phyloP scores from a whole-genome alignment of 1,284 basidiomycete species.

The Ustilago loliicola region DNA sequence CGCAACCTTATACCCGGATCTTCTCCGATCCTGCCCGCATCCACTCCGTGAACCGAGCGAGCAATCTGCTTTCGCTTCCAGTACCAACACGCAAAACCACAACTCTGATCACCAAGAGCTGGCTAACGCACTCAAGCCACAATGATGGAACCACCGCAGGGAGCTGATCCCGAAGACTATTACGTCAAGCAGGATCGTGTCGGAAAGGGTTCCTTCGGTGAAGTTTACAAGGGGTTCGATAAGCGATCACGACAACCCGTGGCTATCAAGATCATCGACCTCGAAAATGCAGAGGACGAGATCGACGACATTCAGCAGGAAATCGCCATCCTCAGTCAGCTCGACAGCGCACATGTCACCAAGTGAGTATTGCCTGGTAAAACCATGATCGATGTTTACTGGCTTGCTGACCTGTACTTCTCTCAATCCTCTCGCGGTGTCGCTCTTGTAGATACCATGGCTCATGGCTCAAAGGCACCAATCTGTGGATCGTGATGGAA shows the following conservation, averaged over 20 bases:
- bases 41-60: not conserved
- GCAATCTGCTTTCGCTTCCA: not conserved
- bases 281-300: constrained; percentile 98
- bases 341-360: constrained; percentile 95
- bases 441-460: constrained; percentile 86
- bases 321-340: constrained; percentile 96
- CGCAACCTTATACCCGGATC: constrained; percentile 1
- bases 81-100: not conserved
- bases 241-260: constrained; percentile 61
- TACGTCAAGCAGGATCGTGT: constrained; percentile 97
- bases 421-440: not conserved
- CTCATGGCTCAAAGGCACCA: constrained; percentile 89
- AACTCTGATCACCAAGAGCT: not conserved
- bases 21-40: constrained; percentile 9
- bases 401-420: not conserved
- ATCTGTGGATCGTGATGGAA: constrained; percentile 99
- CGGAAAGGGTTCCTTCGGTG: constrained; percentile 69
- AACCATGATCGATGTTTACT: not conserved
- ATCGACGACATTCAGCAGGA: constrained; percentile 99
- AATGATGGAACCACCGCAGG: constrained; percentile 56
- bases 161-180: constrained; percentile 63
- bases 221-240: constrained; percentile 68
- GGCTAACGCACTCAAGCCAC: no score
- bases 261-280: constrained; percentile 95
- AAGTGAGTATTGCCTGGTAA: constrained; percentile 74